Conservation (phyloP, 2,329 filamentous ascomycete species). For the Cercospora sp. region DNA sequence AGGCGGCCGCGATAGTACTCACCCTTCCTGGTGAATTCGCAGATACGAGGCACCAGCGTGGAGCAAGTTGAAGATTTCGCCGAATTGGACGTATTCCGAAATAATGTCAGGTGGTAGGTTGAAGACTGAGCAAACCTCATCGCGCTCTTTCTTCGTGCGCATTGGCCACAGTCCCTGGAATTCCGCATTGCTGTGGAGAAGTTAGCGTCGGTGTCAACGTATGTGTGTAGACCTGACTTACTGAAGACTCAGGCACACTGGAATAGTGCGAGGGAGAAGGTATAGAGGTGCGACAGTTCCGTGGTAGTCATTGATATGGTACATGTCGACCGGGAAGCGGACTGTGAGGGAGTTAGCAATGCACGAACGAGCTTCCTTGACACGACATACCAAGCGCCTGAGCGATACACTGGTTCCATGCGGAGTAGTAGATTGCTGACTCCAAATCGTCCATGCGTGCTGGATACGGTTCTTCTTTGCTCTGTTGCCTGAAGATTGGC, state of each 20-base stretch:
- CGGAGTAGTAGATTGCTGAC: conserved; percentile 65
- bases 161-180: conserved; percentile 69
- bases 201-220: neutral
- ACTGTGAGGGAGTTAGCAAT: neutral
- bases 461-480: conserved; percentile 63
- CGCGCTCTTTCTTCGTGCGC: conserved; percentile 59
- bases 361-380: neutral
- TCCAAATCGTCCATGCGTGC: conserved; percentile 67
- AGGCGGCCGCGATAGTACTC: neutral
- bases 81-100: conserved; percentile 64
- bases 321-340: conserved; percentile 51
- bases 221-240: neutral
- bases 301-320: conserved; percentile 66
- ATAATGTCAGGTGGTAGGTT: conserved; percentile 59
- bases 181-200: conserved; percentile 56
- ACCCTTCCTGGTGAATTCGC: conserved; percentile 62
- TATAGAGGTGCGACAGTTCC: conserved; percentile 63
- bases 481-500: conserved; percentile 64
- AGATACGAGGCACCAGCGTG: conserved; percentile 65
- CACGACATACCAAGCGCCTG: conserved; percentile 51
- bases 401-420: conserved; percentile 69
- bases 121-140: conserved; percentile 64
- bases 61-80: conserved; percentile 66
- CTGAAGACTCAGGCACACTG: conserved; percentile 63
- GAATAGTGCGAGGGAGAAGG: conserved; percentile 61